These are phyloP conservation scores for Pleurotus citrinopileatus DNA, from an alignment of 768 basidiomycete genomes.

Conservation along the genomic window DNA sequence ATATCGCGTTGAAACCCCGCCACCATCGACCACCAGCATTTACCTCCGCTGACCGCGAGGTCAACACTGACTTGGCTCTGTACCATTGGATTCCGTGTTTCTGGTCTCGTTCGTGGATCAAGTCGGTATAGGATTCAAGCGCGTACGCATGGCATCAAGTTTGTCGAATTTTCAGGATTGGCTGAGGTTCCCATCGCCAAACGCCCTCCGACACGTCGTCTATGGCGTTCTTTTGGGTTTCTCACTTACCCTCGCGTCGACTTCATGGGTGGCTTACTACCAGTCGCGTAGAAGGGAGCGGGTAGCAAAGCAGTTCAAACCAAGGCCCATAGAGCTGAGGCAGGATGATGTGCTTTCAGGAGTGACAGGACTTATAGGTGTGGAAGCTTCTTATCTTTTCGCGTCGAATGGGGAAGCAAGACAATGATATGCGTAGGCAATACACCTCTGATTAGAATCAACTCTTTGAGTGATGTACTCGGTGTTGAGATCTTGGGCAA, in stretches of 20 bases:
- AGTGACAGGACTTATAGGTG: slow-evolving; percentile 84
- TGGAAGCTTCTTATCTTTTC: slow-evolving; percentile 15
- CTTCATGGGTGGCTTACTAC: slow-evolving; percentile 56
- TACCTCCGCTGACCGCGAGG: not conserved
- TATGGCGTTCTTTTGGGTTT: slow-evolving; percentile 67
- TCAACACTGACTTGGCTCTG: not conserved
- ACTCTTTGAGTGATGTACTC: slow-evolving; percentile 85
- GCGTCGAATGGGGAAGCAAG: not conserved
- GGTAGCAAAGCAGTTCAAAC: slow-evolving; percentile 31
- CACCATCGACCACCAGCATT: not conserved
- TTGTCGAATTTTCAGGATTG: slow-evolving; percentile 16
- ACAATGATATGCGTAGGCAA: slow-evolving; percentile 74
- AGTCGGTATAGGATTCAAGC: not conserved
- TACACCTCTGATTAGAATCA: slow-evolving; percentile 89
- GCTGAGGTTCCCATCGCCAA: slow-evolving; percentile 35
- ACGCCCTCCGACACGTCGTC: slow-evolving; percentile 31
- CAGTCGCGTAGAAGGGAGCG: slow-evolving; percentile 48
- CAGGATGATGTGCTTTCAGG: slow-evolving; percentile 80
- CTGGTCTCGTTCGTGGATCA: not conserved
- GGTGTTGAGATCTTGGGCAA: slow-evolving; percentile 96
- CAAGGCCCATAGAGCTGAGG: slow-evolving; percentile 65
- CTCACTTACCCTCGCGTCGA: slow-evolving; percentile 70
- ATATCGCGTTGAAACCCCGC: not conserved
- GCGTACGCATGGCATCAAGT: not conserved
- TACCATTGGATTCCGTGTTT: slow-evolving; percentile 5